phyloP scores from a whole-genome alignment of 495 filamentous ascomycete species.

The Cercophora sp. region DNA sequence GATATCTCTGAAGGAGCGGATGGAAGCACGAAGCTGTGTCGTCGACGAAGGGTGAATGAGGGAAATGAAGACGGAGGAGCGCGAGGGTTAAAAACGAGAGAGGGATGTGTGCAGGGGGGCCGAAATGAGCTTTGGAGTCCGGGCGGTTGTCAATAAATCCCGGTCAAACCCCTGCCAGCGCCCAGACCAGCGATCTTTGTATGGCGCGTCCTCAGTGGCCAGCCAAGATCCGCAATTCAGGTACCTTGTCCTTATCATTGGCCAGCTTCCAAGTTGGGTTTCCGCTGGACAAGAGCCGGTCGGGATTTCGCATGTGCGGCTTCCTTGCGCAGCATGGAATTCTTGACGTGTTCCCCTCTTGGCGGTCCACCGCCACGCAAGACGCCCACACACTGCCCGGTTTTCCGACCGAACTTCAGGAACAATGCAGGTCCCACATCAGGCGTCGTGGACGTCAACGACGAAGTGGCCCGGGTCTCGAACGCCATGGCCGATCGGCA shows the following conservation, averaged over 20 bases:
- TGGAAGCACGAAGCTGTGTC: slow-evolving; percentile 27
- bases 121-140: slow-evolving; percentile 9
- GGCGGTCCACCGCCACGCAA: neutral
- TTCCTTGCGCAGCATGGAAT: neutral
- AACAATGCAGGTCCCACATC: too few species aligned
- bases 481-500: neutral
- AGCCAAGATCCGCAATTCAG: slow-evolving; percentile 17
- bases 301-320: neutral
- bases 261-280: slow-evolving; percentile 7
- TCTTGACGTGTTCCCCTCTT: neutral
- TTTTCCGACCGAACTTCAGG: too few species aligned
- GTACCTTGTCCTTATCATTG: slow-evolving; percentile 23
- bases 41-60: slow-evolving; percentile 9
- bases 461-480: neutral
- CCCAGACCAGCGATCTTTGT: slow-evolving; percentile 17
- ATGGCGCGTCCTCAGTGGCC: slow-evolving; percentile 15
- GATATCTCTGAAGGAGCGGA: slow-evolving; percentile 34
- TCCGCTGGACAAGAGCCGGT: neutral
- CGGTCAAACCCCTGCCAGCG: slow-evolving; percentile 9
- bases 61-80: slow-evolving; percentile 8
- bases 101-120: slow-evolving; percentile 1
- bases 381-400: neutral
- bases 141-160: slow-evolving; percentile 15
- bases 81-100: too few species aligned
- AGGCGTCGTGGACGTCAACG: too few species aligned